Evolutionary conservation across 2,329 filamentous ascomycete genomes (phyloP).

Genomic region (Claviceps africana): DNA sequence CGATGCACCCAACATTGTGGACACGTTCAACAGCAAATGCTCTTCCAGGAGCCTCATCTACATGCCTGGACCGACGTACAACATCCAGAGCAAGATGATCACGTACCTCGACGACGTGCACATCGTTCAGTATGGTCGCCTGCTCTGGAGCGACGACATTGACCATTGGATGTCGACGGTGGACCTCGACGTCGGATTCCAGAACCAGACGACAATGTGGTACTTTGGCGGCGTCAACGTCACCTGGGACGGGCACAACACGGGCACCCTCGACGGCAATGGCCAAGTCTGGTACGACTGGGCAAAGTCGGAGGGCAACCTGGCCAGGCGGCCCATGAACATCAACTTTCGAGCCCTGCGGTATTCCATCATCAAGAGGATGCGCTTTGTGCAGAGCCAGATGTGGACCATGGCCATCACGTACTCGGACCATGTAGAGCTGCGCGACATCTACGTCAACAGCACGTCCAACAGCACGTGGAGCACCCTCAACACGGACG

Average conservation of each 20-base stretch:
- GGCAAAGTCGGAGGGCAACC: slow-evolving; percentile 28
- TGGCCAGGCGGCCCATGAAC: slow-evolving; percentile 36
- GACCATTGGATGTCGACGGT: slow-evolving; percentile 34
- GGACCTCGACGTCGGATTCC: slow-evolving; percentile 36
- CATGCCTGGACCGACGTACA: slow-evolving; percentile 20
- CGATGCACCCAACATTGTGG: slow-evolving; percentile 18
- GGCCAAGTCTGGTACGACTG: slow-evolving; percentile 46
- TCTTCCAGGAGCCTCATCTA: slow-evolving; percentile 17
- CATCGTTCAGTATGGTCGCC: slow-evolving; percentile 28
- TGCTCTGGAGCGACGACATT: slow-evolving; percentile 31
- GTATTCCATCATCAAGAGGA: slow-evolving; percentile 32
- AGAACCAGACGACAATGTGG: slow-evolving; percentile 42
- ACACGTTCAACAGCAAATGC: slow-evolving; percentile 19
- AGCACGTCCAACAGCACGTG: slow-evolving; percentile 24
- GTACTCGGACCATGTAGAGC: slow-evolving; percentile 28
- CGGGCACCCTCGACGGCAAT: slow-evolving; percentile 43
- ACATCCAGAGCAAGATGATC: slow-evolving; percentile 22
- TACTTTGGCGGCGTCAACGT: slow-evolving; percentile 39
- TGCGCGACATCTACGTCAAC: slow-evolving; percentile 40
- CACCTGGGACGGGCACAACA: slow-evolving; percentile 31
- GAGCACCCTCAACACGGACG: slow-evolving; percentile 26
- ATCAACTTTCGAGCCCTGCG: slow-evolving; percentile 29
- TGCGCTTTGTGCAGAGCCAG: slow-evolving; percentile 41
- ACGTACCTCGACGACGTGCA: slow-evolving; percentile 22
- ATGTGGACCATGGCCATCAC: slow-evolving; percentile 47